phyloP scores from a whole-genome alignment of 352 stramenopile species.

The Phytophthora capsici region DNA sequence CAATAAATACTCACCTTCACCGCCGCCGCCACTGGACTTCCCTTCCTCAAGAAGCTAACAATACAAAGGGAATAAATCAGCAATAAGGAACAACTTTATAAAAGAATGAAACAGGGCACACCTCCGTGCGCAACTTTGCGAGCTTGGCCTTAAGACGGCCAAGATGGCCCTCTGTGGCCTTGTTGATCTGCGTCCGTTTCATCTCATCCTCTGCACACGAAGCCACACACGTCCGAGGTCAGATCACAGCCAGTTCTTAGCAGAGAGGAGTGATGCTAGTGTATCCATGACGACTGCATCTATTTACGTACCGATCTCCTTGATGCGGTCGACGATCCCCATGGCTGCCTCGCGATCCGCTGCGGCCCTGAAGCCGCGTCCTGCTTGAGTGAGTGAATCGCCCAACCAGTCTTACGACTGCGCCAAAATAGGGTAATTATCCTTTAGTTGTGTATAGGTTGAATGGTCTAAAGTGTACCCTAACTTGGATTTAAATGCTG shows the following conservation, averaged over 20 bases:
- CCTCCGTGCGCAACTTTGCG: conserved; percentile 98
- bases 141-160: conserved; percentile 98
- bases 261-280: background rate
- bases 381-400: conserved; percentile 27
- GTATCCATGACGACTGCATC: background rate
- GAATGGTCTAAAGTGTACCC: background rate
- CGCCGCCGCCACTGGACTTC: conserved; percentile 75
- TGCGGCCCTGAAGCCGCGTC: conserved; percentile 20
- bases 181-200: conserved; percentile 99
- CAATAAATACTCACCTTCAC: conserved; percentile 58
- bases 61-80: conserved; percentile 5
- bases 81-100: too few species aligned
- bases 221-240: conserved; percentile 2
- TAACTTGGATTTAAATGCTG: too few species aligned
- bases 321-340: conserved; percentile 94
- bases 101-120: conserved; percentile 27
- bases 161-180: conserved; percentile 92
- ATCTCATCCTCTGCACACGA: conserved; percentile 92
- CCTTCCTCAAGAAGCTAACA: conserved; percentile 81
- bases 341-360: conserved; percentile 57
- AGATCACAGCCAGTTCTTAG: background rate
- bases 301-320: conserved; percentile 88
- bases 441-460: background rate
- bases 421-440: background rate
- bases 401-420: conserved; percentile 16